Conservation (phyloP, 306 rosid genomes). For the Lithocarpus polystachyus region DNA sequence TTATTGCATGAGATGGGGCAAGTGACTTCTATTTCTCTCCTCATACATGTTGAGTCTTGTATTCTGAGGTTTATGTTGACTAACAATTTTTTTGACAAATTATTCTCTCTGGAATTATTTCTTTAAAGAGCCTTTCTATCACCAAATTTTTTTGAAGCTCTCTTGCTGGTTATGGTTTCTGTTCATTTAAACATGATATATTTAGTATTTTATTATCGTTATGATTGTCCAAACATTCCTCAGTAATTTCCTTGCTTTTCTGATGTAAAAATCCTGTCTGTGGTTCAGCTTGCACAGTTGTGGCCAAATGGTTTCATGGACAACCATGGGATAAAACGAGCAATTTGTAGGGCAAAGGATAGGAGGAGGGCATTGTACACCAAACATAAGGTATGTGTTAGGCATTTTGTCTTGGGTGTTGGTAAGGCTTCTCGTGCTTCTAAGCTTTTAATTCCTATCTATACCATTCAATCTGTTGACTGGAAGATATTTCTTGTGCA, state of each 20-base stretch:
- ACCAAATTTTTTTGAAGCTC: not conserved
- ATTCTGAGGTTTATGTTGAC: not conserved
- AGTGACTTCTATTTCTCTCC: not conserved
- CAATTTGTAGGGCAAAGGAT: slow-evolving; percentile 87
- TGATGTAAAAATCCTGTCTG: slow-evolving; percentile 14
- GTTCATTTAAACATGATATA: too few species aligned
- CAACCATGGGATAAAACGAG: slow-evolving; percentile 95
- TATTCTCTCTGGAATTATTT: not conserved
- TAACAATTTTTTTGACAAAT: not conserved
- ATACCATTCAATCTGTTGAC: not conserved
- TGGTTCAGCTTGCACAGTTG: slow-evolving; percentile 77
- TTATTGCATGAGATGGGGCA: not conserved
- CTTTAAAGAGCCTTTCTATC: not conserved
- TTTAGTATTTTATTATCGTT: not conserved
- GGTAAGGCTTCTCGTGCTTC: not conserved
- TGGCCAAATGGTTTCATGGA: slow-evolving; percentile 98
- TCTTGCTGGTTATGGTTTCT: not conserved
- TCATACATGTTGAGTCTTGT: not conserved
- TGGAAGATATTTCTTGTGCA: not conserved
- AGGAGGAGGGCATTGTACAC: slow-evolving; percentile 62
- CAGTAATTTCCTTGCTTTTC: not conserved
- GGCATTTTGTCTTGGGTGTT: not conserved
- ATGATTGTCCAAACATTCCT: not conserved
- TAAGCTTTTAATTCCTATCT: not conserved
- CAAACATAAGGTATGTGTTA: slow-evolving; percentile 62